Evolutionary conservation across 2,329 filamentous ascomycete genomes (phyloP), one percentile per base, ranked within the genome.

Genomic region (Aureobasidium sp.): DNA sequence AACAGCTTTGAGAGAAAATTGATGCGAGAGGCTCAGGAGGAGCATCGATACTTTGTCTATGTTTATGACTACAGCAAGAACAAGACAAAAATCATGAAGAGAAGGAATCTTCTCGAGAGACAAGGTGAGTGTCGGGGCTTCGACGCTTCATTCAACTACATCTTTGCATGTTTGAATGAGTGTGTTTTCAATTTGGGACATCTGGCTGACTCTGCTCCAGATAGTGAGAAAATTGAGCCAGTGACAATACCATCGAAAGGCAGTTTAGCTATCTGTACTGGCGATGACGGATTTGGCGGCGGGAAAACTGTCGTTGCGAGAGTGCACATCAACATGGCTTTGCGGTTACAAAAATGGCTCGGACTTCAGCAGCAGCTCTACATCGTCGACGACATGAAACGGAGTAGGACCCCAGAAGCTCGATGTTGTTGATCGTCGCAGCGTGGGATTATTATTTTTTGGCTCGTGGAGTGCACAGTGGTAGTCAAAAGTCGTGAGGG

Each of bases 301-400:
- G 42, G 42, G 12, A 45, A 63, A 12, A 60, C 44, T 5, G 25
- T 63, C 14, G 61, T 59, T 52, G 61, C 61, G 15, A 20, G 44
- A 29, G 61, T 63, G 34, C 56, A 63, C n/a, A 39, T 63, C 45
- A 63, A 45, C n/a, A 15, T 29, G 5, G 61, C 31, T 17, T 39
- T 63, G 14, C 22, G 61, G 15, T 14, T 63, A 25, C 48, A 48
- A 36, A 25, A 47, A 7, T 63, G 53, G 61, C 52, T 63, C 17
- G 53, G 61, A 17, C 14, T 48, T 31, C 61, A 63, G 7, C 59
- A 63, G 20, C 45, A 31, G 22, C 9, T 63, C 5, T 63, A 63
- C 14, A 55, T 63, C 17, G 55, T 58, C 20, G 61, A 56, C 9
- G 44, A 49, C n/a, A 44, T 56, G 36, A 39, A 53, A 22, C 20